phyloP scores from a whole-genome alignment of 768 basidiomycete species.

The Leccinum sublutescens region DNA sequence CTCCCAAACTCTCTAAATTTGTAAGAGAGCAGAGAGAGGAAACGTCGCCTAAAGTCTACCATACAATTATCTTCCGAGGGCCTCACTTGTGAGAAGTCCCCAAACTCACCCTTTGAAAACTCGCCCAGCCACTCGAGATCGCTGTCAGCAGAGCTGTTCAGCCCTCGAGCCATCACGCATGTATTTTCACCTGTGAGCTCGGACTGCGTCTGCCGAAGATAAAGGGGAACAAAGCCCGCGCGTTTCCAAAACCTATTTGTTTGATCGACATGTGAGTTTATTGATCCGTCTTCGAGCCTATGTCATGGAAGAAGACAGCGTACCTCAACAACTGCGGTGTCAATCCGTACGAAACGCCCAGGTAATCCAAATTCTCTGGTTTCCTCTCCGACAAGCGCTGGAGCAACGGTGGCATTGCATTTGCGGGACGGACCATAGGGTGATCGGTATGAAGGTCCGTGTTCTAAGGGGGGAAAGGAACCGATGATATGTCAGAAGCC shows the following conservation, averaged over 20 bases:
- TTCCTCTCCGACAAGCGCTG: constrained; percentile 87
- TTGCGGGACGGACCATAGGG: constrained; percentile 66
- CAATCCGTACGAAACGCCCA: constrained; percentile 95
- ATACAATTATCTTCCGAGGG: not conserved
- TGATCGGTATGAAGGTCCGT: constrained; percentile 73
- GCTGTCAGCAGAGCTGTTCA: constrained; percentile 62
- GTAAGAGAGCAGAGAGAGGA: constrained; percentile 86
- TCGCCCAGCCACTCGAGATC: constrained; percentile 84
- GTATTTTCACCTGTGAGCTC: constrained; percentile 97
- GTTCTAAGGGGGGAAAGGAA: constrained; percentile 29
- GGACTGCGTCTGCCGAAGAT: constrained; percentile 89
- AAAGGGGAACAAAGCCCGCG: constrained; percentile 86
- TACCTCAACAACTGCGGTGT: constrained; percentile 81
- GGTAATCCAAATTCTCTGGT: constrained; percentile 88
- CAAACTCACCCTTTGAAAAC: constrained; percentile 71
- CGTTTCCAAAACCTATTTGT: constrained; percentile 87
- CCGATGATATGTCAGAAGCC: not conserved
- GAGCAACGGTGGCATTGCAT: constrained; percentile 88
- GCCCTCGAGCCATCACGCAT: constrained; percentile 89
- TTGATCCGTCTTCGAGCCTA: not conserved
- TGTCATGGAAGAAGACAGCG: constrained; percentile 10
- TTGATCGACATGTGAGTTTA: not conserved
- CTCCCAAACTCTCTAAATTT: constrained; percentile 94
- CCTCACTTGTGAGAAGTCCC: not conserved
- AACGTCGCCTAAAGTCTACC: constrained; percentile 90